Evolutionary conservation across 2,329 filamentous ascomycete species (phyloP).

Genomic region (Ceratocystis ficicola): DNA sequence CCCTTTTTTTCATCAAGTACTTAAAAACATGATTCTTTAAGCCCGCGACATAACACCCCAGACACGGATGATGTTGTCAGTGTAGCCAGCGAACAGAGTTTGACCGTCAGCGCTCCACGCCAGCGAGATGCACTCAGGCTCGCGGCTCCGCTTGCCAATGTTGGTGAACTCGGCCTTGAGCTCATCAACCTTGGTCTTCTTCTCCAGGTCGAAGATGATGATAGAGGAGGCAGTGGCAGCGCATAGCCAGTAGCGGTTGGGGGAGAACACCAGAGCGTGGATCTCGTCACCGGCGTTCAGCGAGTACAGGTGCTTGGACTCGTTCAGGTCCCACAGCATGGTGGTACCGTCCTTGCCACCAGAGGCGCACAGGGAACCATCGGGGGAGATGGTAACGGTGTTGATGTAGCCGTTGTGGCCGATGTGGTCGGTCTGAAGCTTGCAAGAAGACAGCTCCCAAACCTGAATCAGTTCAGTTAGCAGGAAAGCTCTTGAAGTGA

Average conservation of each 20-base stretch:
- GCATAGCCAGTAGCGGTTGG: conserved; percentile 99
- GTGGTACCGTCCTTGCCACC: conserved; percentile 99
- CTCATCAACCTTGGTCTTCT: conserved; percentile 99
- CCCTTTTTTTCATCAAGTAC: conserved; percentile 23
- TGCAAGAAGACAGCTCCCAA: conserved; percentile 98
- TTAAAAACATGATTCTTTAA: conserved; percentile 36
- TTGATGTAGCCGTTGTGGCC: conserved; percentile 99
- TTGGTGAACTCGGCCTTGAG: conserved; percentile 91
- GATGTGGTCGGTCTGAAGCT: conserved; percentile 99
- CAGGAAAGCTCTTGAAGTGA: neutral
- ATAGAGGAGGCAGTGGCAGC: conserved; percentile 93
- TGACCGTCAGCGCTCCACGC: conserved; percentile 98
- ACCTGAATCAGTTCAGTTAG: conserved; percentile 47
- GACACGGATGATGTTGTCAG: conserved; percentile 96
- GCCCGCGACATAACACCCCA: conserved; percentile 96
- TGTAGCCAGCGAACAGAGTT: conserved; percentile 99
- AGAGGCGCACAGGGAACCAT: conserved; percentile 96
- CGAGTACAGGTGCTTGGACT: conserved; percentile 99
- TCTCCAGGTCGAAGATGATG: conserved; percentile 99
- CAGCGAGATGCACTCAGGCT: conserved; percentile 94
- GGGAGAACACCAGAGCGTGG: conserved; percentile 99
- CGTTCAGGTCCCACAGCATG: conserved; percentile 99
- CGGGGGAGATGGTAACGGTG: conserved; percentile 99
- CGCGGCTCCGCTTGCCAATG: conserved; percentile 96
- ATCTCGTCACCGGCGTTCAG: conserved; percentile 98